A percentile compares a stretch with the other conserved stretches of the same genome.
phyloP scores from a whole-genome alignment of 73 alveolate species.

The Stentor coeruleus region DNA sequence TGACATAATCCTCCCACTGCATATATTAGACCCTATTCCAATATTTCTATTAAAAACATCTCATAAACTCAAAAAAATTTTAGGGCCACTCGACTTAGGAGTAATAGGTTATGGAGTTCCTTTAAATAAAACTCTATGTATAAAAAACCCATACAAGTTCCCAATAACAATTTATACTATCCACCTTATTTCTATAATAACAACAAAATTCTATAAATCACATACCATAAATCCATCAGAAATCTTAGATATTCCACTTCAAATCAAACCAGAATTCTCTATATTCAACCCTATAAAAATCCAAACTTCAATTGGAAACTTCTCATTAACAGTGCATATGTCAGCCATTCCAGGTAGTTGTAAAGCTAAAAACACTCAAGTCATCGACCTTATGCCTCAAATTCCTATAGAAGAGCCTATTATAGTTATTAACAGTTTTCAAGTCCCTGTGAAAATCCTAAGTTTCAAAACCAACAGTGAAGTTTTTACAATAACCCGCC shows the following conservation, averaged over 20 bases:
- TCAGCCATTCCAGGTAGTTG: neutral
- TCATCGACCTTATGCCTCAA: neutral
- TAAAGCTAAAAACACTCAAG: neutral
- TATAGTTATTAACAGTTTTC: too few species aligned
- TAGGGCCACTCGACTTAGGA: neutral
- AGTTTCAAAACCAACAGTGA: neutral
- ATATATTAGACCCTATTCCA: neutral
- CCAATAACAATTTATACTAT: neutral
- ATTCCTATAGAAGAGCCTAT: neutral
- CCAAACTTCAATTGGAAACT: neutral
- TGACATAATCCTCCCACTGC: neutral
- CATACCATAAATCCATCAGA: neutral
- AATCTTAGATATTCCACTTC: neutral
- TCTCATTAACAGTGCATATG: neutral
- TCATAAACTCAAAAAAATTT: neutral
- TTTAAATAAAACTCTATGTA: neutral
- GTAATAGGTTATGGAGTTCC: neutral
- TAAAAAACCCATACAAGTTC: neutral
- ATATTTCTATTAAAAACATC: neutral
- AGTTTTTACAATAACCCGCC: neutral
- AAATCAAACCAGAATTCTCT: neutral
- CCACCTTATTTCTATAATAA: neutral
- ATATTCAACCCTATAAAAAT: neutral
- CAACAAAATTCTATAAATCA: neutral
- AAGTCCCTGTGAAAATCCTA: neutral